These are phyloP conservation scores for Tylopilus cervinicoccineus DNA, from an alignment of 768 basidiomycete genomes.

Conservation along the genomic window DNA sequence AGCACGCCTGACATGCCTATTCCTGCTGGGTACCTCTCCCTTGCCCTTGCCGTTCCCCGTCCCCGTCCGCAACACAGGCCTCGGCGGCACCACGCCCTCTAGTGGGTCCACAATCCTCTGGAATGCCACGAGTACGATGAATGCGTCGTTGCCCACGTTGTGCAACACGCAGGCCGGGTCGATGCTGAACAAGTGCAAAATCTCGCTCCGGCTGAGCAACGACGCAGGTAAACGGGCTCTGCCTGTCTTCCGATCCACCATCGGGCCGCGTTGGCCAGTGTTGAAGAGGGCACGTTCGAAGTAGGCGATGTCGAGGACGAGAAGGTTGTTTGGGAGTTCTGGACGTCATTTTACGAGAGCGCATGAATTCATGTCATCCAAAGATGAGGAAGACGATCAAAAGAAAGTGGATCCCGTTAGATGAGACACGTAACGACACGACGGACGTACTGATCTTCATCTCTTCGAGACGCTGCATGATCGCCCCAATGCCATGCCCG, in stretches of 20 bases:
- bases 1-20: conserved; percentile 9
- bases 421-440: not conserved
- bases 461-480: conserved; percentile 64
- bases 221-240: conserved; percentile 48
- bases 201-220: conserved; percentile 56
- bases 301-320: conserved; percentile 59
- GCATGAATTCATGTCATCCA: not conserved
- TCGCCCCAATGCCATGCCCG: conserved; percentile 52
- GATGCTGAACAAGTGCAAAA: conserved; percentile 56
- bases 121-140: conserved; percentile 61
- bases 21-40: not conserved
- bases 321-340: conserved; percentile 74
- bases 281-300: conserved; percentile 63
- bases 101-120: conserved; percentile 65
- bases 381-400: not conserved
- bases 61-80: not conserved
- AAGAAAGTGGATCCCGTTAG: not conserved
- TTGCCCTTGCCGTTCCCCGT: not conserved
- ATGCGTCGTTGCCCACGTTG: conserved; percentile 81
- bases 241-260: conserved; percentile 58
- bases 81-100: conserved; percentile 17
- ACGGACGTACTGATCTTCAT: conserved; percentile 70
- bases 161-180: conserved; percentile 42
- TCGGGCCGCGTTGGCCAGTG: conserved; percentile 51
- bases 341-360: not conserved